Evolutionary conservation across 2,329 filamentous ascomycete species (phyloP).

Genomic region (Alternaria alternata): DNA sequence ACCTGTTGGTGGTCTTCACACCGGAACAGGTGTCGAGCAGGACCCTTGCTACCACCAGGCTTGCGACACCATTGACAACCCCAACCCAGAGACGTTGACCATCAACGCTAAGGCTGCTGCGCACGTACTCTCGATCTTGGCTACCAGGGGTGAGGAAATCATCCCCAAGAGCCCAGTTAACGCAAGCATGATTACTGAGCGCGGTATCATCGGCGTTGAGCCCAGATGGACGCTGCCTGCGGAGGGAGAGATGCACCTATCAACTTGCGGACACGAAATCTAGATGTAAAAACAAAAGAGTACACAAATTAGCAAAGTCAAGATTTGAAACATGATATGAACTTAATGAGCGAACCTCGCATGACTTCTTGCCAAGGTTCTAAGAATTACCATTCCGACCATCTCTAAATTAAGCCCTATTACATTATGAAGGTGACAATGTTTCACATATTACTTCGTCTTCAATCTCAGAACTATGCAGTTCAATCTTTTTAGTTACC

Average conservation of each 20-base stretch:
- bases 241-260: slow-evolving; percentile 41
- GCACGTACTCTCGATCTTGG: slow-evolving; percentile 46
- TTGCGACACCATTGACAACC: slow-evolving; percentile 52
- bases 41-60: slow-evolving; percentile 53
- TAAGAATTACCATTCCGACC: neutral
- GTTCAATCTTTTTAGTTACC: neutral
- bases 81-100: slow-evolving; percentile 47
- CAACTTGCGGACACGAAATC: slow-evolving; percentile 44
- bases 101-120: slow-evolving; percentile 51
- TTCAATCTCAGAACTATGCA: neutral
- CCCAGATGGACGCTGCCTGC: slow-evolving; percentile 41
- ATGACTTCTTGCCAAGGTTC: neutral
- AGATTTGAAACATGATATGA: neutral
- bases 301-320: neutral
- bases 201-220: slow-evolving; percentile 40
- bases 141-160: slow-evolving; percentile 40
- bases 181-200: slow-evolving; percentile 37
- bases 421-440: neutral
- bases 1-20: slow-evolving; percentile 52
- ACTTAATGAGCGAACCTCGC: neutral
- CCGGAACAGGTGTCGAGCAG: slow-evolving; percentile 51
- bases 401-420: neutral
- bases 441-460: neutral
- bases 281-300: slow-evolving; percentile 9
- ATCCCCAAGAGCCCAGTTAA: slow-evolving; percentile 49